Evolutionary conservation across 2,329 filamentous ascomycete species (phyloP), one percentile per base, ranked within the genome.

Genomic region (Ophiosphaerella narmari): DNA sequence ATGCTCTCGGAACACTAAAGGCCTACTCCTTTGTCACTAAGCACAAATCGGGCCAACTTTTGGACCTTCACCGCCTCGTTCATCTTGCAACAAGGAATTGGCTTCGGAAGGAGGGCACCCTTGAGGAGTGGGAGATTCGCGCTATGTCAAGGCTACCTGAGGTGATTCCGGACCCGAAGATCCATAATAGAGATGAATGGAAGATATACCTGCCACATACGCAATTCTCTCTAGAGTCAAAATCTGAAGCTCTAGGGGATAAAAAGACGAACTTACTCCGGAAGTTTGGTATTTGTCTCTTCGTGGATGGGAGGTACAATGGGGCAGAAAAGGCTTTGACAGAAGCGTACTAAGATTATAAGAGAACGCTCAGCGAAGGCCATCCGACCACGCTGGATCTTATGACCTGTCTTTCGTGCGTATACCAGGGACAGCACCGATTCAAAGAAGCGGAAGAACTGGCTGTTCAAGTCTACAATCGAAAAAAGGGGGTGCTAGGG

Each of bases 1-100:
- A 73, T n/a, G 73, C 70, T 5, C 45, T 74, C 32, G 66, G 68
- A 14, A 69, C 54, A 11, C 58, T 76, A 6, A 65, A 46, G 21
- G 65, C 52, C 26, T 75, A 74, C 43, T 63, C 63, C 5, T 69
- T 72, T 52, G 34, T 75, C 43, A 64, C 39, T 29, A 48, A 59
- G 43, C 48, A 46, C 41, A 42, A 34, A 49, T 9, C 43, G 44
- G 26, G 43, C 37, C 16, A 70, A 52, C 33, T 29, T 7, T 29
- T 29, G 11, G 61, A 70, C 33, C 59, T 73, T 36, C 67, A 74
- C 58, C 52, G 60, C 18, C 61, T 75, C 9, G 71, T 75, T 7
- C 65, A 70, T 43, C 48, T 75, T 16, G 68, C 67, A 7, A 68
- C 59, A 18, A 41, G 59, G 24, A 63, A 56, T 39, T 75, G 71